Base-by-base conservation (phyloP, 2,329 filamentous ascomycete genomes). In the Aureobasidium sp. region DNA sequence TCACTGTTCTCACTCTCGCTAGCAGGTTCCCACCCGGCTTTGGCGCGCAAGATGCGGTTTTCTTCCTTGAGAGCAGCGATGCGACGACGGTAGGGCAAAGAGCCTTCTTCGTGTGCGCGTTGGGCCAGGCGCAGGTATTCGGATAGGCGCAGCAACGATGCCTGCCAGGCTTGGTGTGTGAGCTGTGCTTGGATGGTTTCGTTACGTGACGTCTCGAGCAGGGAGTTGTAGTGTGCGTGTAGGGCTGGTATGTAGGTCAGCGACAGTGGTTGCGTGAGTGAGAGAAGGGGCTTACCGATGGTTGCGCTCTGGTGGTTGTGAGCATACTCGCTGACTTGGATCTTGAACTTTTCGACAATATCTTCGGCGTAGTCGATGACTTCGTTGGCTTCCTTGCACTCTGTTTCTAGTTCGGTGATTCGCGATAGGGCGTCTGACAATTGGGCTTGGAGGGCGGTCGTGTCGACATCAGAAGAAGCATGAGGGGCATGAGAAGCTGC, bases 151-250 rank as follows among this genome's bases (percentile, higher is more conserved):
- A 73, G 70, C 61, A 80, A 62, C 1, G 76, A 73, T 3, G 76
- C 75, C 66, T 81, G 79, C 78, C 78, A 81, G 49, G 76, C 75
- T 53, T 77, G 75, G 62, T 80, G 78, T 62, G 77, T 76, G 22
- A 80, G 68, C 44, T 79, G 72, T 59, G 79, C 68, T 58, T 79
- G 73, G 64, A 80, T 73, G 45, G 74, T 76, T 48, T 76, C 76
- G 12, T 70, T 70, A 48, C 78, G 74, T 39, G 77, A 74, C 47
- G 74, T 68, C 27, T 78, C 73, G 12, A 81, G 70, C 7, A 80
- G 71, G 1, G 65, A 64, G 22, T 75, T 75, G 70, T 81, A 81
- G 70, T 81, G 77, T 58, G 76, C 75, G 66, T 80, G 78, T 7
- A 79, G 69, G 0, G 75, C 71, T 63, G 22, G 14, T 22, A 9